These are phyloP conservation scores for Monosporascus sp. DNA, from an alignment of 2,329 filamentous ascomycete species.

Conservation along the genomic window DNA sequence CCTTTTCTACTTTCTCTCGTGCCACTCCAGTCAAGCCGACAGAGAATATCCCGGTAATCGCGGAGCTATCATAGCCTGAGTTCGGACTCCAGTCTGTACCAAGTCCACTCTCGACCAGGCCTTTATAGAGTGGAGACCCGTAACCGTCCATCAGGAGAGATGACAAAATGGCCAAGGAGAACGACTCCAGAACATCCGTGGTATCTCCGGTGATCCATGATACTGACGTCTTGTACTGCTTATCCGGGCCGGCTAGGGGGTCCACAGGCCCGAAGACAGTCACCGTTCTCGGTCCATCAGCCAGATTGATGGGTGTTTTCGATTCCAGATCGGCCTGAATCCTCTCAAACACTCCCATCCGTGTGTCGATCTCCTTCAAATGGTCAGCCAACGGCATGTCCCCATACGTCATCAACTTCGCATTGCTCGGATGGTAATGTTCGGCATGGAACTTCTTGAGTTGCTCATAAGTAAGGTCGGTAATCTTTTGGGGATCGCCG, in stretches of 20 bases:
- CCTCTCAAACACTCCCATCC: constrained; percentile 67
- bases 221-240: constrained; percentile 88
- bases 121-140: constrained; percentile 85
- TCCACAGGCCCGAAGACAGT: constrained; percentile 78
- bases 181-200: constrained; percentile 78
- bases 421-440: constrained; percentile 96
- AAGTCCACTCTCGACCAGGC: constrained; percentile 81
- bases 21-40: constrained; percentile 88
- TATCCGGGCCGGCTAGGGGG: constrained; percentile 75
- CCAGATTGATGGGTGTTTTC: constrained; percentile 69
- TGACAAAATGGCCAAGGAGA: constrained; percentile 76
- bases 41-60: constrained; percentile 76
- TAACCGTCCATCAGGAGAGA: constrained; percentile 89
- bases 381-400: constrained; percentile 84
- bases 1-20: constrained; percentile 68
- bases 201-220: constrained; percentile 89
- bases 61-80: constrained; percentile 80
- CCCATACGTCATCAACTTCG: constrained; percentile 92
- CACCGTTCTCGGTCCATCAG: constrained; percentile 59
- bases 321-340: constrained; percentile 66
- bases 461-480: constrained; percentile 87
- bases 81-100: constrained; percentile 95
- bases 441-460: constrained; percentile 81
- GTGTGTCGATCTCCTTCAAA: constrained; percentile 69
- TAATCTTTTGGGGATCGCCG: constrained; percentile 93